Percentiles rank a stretch among this genome's conserved stretches.
phyloP scores from a whole-genome alignment of 768 basidiomycete species.

The Termitomyces sp. region DNA sequence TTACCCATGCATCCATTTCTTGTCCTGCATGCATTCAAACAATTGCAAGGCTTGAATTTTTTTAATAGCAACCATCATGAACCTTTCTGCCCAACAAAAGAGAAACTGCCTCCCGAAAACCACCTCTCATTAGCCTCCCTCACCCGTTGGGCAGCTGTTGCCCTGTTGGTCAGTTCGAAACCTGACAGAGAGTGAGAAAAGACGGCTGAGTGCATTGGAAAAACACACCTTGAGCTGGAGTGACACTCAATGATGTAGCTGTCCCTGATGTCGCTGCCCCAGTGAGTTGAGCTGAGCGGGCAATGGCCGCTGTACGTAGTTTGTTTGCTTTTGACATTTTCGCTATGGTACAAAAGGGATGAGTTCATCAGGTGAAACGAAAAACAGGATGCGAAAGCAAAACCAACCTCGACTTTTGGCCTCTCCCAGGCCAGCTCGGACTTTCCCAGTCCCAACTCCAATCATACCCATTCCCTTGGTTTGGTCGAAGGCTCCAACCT shows the following conservation, averaged over 20 bases:
- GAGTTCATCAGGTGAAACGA: neutral
- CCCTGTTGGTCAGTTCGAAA: slow-evolving; percentile 91
- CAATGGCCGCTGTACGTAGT: slow-evolving; percentile 80
- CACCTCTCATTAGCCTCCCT: slow-evolving; percentile 97
- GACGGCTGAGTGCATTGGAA: neutral
- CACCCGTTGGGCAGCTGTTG: slow-evolving; percentile 80
- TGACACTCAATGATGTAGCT: slow-evolving; percentile 89
- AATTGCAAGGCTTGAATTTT: neutral
- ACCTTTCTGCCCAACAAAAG: slow-evolving; percentile 63
- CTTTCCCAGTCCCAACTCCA: slow-evolving; percentile 80
- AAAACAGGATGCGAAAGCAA: slow-evolving; percentile 4
- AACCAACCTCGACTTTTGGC: slow-evolving; percentile 83
- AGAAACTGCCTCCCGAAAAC: slow-evolving; percentile 88
- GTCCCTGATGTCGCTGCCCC: slow-evolving; percentile 68
- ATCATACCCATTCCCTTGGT: slow-evolving; percentile 99
- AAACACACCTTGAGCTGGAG: slow-evolving; percentile 84
- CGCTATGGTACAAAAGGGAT: slow-evolving; percentile 42
- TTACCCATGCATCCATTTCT: slow-evolving; percentile 19
- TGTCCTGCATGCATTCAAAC: neutral
- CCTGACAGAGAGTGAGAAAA: slow-evolving; percentile 41
- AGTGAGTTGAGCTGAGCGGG: slow-evolving; percentile 60
- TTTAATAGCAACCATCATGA: neutral
- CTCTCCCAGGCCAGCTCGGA: slow-evolving; percentile 84
- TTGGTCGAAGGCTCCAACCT: slow-evolving; percentile 95
- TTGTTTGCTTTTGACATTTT: slow-evolving; percentile 96